Conservation (phyloP, 2,329 filamentous ascomycete genomes). For the Nemania diffusa region DNA sequence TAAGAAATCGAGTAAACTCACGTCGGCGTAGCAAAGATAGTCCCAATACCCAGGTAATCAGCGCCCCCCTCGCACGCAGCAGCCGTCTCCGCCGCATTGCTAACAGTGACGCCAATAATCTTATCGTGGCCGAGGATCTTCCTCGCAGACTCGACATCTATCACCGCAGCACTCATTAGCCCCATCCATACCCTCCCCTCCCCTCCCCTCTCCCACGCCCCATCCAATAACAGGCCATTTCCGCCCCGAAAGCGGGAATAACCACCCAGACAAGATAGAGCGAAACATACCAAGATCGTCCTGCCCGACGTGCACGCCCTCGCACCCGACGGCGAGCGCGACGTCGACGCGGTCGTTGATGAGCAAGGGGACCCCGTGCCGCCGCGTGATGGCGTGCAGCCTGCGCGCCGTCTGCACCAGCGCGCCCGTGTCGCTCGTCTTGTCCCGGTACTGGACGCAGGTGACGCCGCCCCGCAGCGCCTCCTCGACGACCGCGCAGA, state of each 20-base stretch:
- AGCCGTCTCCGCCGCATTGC: constrained; percentile 76
- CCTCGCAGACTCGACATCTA: constrained; percentile 73
- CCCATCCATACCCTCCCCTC: not conserved
- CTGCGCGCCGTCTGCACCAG: constrained; percentile 76
- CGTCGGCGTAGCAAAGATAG: constrained; percentile 87
- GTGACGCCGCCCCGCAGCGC: constrained; percentile 84
- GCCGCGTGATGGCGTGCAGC: constrained; percentile 76
- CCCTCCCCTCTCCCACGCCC: no score
- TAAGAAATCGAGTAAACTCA: constrained; percentile 53
- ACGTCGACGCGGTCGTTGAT: constrained; percentile 96
- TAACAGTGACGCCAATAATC: constrained; percentile 91
- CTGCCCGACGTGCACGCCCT: constrained; percentile 94
- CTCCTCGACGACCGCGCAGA: constrained; percentile 78
- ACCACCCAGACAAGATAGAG: no score
- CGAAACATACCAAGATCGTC: constrained; percentile 83
- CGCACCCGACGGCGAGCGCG: constrained; percentile 83
- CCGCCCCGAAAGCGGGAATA: constrained; percentile 16
- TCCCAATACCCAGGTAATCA: constrained; percentile 91
- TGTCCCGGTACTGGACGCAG: constrained; percentile 91
- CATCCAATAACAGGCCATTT: constrained; percentile 16
- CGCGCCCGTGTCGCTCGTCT: constrained; percentile 77
- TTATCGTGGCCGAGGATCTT: constrained; percentile 77
- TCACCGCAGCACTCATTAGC: constrained; percentile 7
- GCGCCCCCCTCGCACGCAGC: constrained; percentile 79
- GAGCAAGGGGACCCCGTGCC: constrained; percentile 78